phyloP scores from a whole-genome alignment of 2,329 filamentous ascomycete species.

The Sclerotinia spermophila region DNA sequence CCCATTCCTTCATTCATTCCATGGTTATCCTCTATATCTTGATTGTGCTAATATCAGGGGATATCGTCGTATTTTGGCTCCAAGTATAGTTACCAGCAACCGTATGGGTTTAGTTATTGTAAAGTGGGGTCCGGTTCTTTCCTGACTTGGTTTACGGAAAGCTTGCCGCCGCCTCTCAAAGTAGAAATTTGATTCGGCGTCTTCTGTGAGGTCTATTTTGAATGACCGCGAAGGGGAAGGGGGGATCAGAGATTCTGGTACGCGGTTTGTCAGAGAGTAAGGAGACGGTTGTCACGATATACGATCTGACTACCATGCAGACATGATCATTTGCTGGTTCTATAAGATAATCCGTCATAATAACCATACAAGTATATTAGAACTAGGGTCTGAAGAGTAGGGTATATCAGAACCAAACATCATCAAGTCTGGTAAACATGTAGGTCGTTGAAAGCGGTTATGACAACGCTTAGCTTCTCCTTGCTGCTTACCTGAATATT shows the following conservation, averaged over 20 bases:
- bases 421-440: constrained; percentile 13
- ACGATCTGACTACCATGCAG: background rate
- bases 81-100: background rate
- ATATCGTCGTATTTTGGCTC: background rate
- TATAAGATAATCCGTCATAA: background rate
- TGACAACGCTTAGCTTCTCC: background rate
- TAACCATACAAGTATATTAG: background rate
- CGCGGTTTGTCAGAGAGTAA: background rate
- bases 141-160: constrained; percentile 10
- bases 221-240: background rate
- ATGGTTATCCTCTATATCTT: background rate
- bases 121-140: constrained; percentile 14
- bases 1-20: background rate
- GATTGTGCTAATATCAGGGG: background rate
- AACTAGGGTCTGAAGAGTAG: background rate
- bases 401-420: constrained; percentile 1
- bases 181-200: background rate
- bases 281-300: background rate
- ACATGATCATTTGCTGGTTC: constrained; percentile 7
- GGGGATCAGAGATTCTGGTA: background rate
- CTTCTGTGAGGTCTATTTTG: background rate
- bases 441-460: constrained; percentile 4
- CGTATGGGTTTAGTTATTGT: background rate
- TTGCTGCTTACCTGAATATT: background rate
- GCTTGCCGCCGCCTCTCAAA: constrained; percentile 2